These are phyloP conservation scores for Aurantiochytrium sp. DNA, from an alignment of 108 stramenopile species.

Conservation along the genomic window DNA sequence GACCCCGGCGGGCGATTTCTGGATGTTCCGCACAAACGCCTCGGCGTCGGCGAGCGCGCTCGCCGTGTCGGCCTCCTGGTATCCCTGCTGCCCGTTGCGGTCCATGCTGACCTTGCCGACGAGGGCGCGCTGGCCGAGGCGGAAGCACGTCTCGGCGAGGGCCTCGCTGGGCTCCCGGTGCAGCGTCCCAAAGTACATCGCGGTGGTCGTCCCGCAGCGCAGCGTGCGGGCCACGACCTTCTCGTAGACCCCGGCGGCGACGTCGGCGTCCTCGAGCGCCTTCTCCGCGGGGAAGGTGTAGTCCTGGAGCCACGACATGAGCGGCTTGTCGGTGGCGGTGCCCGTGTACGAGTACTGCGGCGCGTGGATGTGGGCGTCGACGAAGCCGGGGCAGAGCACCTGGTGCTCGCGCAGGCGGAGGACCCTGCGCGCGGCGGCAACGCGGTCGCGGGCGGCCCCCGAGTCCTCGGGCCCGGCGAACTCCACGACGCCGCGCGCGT, in stretches of 20 bases:
- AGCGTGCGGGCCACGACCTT: conserved; percentile 56
- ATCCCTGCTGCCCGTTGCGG: conserved; percentile 58
- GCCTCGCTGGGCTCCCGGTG: conserved; percentile 59
- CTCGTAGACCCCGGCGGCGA: conserved; percentile 48
- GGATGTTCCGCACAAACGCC: conserved; percentile 50
- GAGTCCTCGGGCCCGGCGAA: neutral
- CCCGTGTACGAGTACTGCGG: conserved; percentile 68
- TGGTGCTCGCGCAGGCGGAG: neutral
- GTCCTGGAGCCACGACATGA: conserved; percentile 68
- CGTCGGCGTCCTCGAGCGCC: conserved; percentile 38
- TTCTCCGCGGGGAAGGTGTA: conserved; percentile 70
- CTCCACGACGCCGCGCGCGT: neutral
- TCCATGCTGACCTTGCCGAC: conserved; percentile 78
- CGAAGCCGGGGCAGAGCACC: neutral
- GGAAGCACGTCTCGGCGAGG: conserved; percentile 55
- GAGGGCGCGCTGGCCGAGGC: conserved; percentile 61
- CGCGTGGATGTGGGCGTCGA: conserved; percentile 51
- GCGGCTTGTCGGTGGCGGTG: conserved; percentile 66
- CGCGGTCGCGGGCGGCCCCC: neutral
- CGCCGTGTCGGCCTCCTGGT: conserved; percentile 54
- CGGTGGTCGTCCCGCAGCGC: conserved; percentile 60
- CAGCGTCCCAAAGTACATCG: conserved; percentile 62
- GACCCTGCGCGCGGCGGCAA: neutral
- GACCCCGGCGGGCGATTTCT: neutral
- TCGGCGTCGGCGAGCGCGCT: conserved; percentile 51